Evolutionary conservation across 352 stramenopile genomes (phyloP), one percentile per base, ranked within the genome.

Genomic region (Pythium sukuiense): DNA sequence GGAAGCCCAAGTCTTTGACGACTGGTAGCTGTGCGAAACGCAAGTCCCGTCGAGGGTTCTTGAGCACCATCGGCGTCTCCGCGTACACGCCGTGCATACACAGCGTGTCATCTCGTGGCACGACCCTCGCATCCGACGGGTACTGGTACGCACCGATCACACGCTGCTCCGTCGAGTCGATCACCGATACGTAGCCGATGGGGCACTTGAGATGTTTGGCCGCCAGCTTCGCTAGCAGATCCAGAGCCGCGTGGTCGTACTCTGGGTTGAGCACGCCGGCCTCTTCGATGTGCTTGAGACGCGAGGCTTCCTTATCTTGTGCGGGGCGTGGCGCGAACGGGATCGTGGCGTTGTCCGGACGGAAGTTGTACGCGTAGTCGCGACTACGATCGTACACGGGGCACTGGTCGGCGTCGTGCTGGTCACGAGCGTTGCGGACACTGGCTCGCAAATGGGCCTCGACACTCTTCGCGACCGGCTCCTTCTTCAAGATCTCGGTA

Each of bases 21-120:
- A 65, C 70, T 26, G 78, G 64, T 63, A 83, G 74, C 41, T 86
- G 69, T 13, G 67, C 65, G 58, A 89, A 89, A 33, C 78, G 75
- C 75, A 87, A 74, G 60, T 87, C 80, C 6, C 78, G 74, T 46
- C 76, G 71, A 43, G 78, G 72, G 59, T 88, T 81, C 65, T 85
- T 87, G 60, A 87, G 61, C 48, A 89, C 71, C 65, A 89, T 69
- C 8, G 80, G 76, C 57, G 79, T 82, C 73, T 89, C 79, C 4
- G 70, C 76, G 68, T 87, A 87, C 59, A 88, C 64, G 5, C 73
- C 69, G 67, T 89, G 76, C 49, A 76, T 77, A 64, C 79, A 89
- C 61, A 83, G 77, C 59, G 75, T 77, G 53, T 86, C 76, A 37
- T 83, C 76, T 0, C 81, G 77, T 18, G 73, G 69, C 16, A 79